These are phyloP conservation scores for Lentinula sp. DNA, from an alignment of 768 basidiomycete genomes.

Conservation along the genomic window DNA sequence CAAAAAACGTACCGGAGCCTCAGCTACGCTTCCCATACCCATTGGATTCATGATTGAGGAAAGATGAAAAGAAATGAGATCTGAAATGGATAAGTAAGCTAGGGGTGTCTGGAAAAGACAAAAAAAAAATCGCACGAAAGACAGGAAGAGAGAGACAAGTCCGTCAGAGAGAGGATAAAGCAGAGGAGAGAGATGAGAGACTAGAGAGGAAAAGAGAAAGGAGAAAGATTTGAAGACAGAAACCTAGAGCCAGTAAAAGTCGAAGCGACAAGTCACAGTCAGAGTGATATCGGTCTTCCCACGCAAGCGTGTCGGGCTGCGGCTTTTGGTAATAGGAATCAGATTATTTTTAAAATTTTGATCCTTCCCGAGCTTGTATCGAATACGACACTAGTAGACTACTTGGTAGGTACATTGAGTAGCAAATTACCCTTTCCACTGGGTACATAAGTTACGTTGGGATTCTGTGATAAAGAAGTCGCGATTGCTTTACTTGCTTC, in stretches of 20 bases:
- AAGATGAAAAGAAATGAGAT: constrained; percentile 46
- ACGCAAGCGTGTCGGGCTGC: neutral
- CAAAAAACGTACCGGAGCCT: constrained; percentile 64
- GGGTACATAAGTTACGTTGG: constrained; percentile 88
- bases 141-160: constrained; percentile 49
- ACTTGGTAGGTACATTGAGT: constrained; percentile 69
- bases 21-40: constrained; percentile 62
- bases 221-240: constrained; percentile 31
- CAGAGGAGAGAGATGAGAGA: constrained; percentile 24
- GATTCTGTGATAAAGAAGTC: constrained; percentile 68
- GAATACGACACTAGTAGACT: constrained; percentile 13
- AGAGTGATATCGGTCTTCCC: constrained; percentile 9
- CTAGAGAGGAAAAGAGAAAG: constrained; percentile 39
- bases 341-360: neutral
- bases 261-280: constrained; percentile 13
- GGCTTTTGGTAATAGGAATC: neutral
- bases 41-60: constrained; percentile 73
- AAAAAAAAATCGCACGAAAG: constrained; percentile 43
- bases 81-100: constrained; percentile 22
- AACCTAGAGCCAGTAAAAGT: constrained; percentile 20
- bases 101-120: constrained; percentile 22
- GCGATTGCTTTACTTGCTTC: constrained; percentile 98
- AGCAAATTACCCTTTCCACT: constrained; percentile 75
- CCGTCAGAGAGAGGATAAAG: constrained; percentile 44
- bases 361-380: neutral